These are phyloP conservation scores for slime mould (Dictyostelium discoideum) DNA, from an alignment of 78 protist species.

Conservation along the genomic window DNA sequence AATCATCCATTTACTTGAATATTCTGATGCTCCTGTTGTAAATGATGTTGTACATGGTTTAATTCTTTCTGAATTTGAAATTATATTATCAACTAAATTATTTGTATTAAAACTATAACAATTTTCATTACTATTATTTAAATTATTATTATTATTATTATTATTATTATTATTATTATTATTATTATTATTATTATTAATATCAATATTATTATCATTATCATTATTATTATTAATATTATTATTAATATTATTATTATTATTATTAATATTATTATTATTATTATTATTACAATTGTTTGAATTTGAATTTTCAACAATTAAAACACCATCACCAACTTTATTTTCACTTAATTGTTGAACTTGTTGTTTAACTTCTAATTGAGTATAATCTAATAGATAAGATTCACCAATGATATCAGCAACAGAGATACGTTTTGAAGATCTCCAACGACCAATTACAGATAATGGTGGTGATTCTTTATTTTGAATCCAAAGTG, in stretches of 20 bases:
- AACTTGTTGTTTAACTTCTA: neutral
- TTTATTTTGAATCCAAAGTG: constrained; percentile 62
- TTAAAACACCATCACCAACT: neutral
- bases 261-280: neutral
- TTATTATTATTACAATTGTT: neutral
- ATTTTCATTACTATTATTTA: neutral
- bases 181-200: neutral
- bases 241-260: neutral
- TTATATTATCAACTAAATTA: neutral
- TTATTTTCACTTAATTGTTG: neutral
- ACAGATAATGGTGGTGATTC: constrained; percentile 40
- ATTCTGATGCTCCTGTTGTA: neutral
- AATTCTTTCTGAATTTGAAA: neutral
- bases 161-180: neutral
- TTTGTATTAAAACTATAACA: neutral
- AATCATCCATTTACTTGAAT: constrained; percentile 12
- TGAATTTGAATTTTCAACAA: neutral
- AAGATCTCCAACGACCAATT: constrained; percentile 66
- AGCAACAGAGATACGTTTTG: constrained; percentile 44
- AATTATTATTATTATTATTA: too few species aligned
- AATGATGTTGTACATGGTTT: neutral
- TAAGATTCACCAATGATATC: constrained; percentile 61
- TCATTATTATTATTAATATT: neutral
- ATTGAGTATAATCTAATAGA: constrained; percentile 23
- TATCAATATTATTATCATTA: neutral